These are phyloP conservation scores for Diplodia corticola DNA, from an alignment of 2,329 filamentous ascomycete genomes.

Conservation along the genomic window DNA sequence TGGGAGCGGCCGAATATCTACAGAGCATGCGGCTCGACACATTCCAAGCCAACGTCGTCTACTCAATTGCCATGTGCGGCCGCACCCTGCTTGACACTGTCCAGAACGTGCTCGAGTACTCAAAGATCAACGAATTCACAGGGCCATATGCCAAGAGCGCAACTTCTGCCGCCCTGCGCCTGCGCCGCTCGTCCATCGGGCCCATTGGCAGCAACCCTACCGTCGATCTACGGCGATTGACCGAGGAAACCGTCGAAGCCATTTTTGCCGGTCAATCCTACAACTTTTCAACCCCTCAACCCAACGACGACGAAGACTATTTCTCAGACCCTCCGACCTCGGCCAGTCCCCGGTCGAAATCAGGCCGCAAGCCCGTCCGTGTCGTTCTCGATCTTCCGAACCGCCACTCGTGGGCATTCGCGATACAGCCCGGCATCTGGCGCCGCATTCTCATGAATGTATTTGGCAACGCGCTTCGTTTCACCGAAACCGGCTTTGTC, in stretches of 20 bases:
- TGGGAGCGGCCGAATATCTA: slow-evolving; percentile 17
- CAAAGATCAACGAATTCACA: slow-evolving; percentile 38
- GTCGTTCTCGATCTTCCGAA: slow-evolving; percentile 56
- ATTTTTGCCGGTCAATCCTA: slow-evolving; percentile 25
- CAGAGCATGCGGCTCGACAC: slow-evolving; percentile 23
- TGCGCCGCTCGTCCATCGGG: not conserved
- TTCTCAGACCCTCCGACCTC: not conserved
- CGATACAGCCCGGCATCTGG: slow-evolving; percentile 55
- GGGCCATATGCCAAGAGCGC: slow-evolving; percentile 1
- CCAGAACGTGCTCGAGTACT: slow-evolving; percentile 33
- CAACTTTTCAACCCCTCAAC: not conserved
- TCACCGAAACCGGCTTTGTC: slow-evolving; percentile 42
- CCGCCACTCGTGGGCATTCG: slow-evolving; percentile 51
- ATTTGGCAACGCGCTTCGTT: slow-evolving; percentile 64
- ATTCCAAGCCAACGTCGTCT: not conserved
- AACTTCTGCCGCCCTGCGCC: not conserved
- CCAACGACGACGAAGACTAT: not conserved
- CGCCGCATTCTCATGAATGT: slow-evolving; percentile 62
- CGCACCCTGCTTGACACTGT: slow-evolving; percentile 46
- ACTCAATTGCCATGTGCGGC: slow-evolving; percentile 41
- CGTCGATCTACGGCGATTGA: slow-evolving; percentile 37
- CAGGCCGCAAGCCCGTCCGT: not conserved
- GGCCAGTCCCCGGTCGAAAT: no score
- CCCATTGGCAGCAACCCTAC: not conserved
- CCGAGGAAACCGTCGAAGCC: slow-evolving; percentile 40